Base-by-base conservation (phyloP, 2,329 filamentous ascomycete species). In the Blastomyces parvus region DNA sequence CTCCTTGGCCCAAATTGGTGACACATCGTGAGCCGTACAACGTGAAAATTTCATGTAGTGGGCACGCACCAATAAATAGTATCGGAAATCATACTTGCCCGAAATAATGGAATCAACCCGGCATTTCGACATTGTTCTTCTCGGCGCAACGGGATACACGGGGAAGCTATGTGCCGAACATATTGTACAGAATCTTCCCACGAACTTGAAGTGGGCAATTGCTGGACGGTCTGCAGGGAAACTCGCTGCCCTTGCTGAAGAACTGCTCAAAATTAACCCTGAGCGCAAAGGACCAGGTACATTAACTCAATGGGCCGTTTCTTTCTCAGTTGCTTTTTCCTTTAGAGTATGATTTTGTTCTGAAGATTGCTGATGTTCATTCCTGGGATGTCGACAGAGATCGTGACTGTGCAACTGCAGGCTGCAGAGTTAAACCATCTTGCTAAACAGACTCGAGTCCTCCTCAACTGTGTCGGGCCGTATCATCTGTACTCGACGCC, bases 121-220 rank as follows among this genome's bases (percentile, higher is more conserved):
- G 60, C 75, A 84, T 69, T 89, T 88, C 71, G 87, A 89, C 69
- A 74, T 88, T 59, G 77, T 89, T 53, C 78, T 90, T 42, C 80
- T 88, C 25, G 87, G 87, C 33, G 86, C 87, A 11, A 88, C 83
- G 73, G 92, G 92, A 36, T 96, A 95, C 76, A 97, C 92, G 0
- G 92, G 92, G 48, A 87, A 85, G 67, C 81, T 89, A 68, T 86
- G 86, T 2, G 87, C 87, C 36, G 87, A 95, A 73, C 86, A 94
- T 74, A 88, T 96, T 70, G 82, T 86, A 61, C 82, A 81, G 17
- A 78, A 84, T 67, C 80, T 91, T 0, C 88, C 91, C 0, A 90
- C 88, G 22, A 84, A 90, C 72, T 75, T 96, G 66, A 91, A 86
- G 79, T 97, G 92, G 92, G 92, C 90, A 17, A 80, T 97, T 62